Base-by-base conservation (phyloP, 1,284 basidiomycete species). In the Inonotus hispidus region DNA sequence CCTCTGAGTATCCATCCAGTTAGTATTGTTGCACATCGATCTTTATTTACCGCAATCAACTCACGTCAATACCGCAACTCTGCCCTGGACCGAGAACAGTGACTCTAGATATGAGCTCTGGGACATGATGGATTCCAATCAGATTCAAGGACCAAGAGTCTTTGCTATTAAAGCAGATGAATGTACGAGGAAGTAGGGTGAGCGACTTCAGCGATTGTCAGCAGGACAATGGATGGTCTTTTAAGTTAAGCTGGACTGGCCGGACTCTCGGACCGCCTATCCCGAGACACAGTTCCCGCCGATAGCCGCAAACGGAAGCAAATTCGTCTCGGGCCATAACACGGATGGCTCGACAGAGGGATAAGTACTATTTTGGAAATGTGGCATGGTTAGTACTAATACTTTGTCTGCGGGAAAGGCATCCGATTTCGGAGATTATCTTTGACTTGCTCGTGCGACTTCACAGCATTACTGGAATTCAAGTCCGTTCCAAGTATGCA, bases 1-100 rank as follows among this genome's bases (percentile, higher is more conserved):
- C 68, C 68, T 7, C 67, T 69, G 58, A 63, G 39, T 14, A n/a
- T 23, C n/a, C n/a, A n/a, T 49, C 14, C 39, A 29, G 21, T 16
- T 35, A 19, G 19, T 14, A 4, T 14, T 19, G 29, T 53, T n/a
- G 27, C 39, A 38, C 21, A n/a, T 38, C 46, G 7, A 1, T 11
- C 14, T 46, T 32, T 5, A 37, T 27, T 37, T 41, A 19, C 45
- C 2, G 21, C 13, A 54, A 35, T 19, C 10, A 10, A 53, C 62
- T 39, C 46, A 63, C 62, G 62, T 63, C 38, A 63, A 19, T 8
- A 60, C 50, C 7, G 62, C 62, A 7, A 53, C 43, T 25, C 57
- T 60, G 11, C 62, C 62, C 52, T 57, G 32, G 4, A 63, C 58
- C 13, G 62, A 63, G 49, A 63, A 63, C 7, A 63, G 46, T 6